Evolutionary conservation across 2,329 filamentous ascomycete species (phyloP), one percentile per base, ranked within the genome.

Genomic region (Bipolaris bicolor): DNA sequence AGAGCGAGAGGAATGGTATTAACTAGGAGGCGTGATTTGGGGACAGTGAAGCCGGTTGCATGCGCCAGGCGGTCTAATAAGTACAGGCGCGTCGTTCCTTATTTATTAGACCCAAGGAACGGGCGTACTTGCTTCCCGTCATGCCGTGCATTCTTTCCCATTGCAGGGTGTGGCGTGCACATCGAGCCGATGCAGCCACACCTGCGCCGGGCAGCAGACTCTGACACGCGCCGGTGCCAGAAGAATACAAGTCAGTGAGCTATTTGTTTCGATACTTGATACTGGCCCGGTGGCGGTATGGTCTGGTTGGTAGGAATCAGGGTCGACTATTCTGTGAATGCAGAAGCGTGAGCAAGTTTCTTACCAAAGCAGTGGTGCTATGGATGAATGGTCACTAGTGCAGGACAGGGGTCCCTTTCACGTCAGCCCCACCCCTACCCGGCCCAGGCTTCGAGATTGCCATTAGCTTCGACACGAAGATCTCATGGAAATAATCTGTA

Each of bases 271-370:
- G 20, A 49, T 31, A 29, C 46, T 36, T n/a, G 43, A 46, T 33
- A 33, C 48, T 68, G 57, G 54, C 59, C 57, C 59, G 60, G 47
- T 59, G 61, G 67, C 55, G 53, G 52, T 56, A 49, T 55, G 48
- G 48, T 37, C 64, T 66, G 63, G 49, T 60, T 57, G 57, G 45
- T 40, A 49, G 44, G 33, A 49, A 46, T 55, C 61, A 52, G 37
- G 47, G 49, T 58, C 40, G 41, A 43, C 16, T 41, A 57, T 46
- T 16, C 50, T 44, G 48, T 49, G 53, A 39, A 4, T 52, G 55
- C 61, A 62, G 67, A 55, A 60, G 58, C 40, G 61, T 73, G 71
- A 72, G 70, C 70, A 73, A 71, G 68, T 74, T 74, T 69, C 56
- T 68, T 62, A 62, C 61, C 56, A 60, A 69, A 64, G 64, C 53